phyloP scores from a whole-genome alignment of 2,329 filamentous ascomycete species.

The Colletotrichum endophyticum region DNA sequence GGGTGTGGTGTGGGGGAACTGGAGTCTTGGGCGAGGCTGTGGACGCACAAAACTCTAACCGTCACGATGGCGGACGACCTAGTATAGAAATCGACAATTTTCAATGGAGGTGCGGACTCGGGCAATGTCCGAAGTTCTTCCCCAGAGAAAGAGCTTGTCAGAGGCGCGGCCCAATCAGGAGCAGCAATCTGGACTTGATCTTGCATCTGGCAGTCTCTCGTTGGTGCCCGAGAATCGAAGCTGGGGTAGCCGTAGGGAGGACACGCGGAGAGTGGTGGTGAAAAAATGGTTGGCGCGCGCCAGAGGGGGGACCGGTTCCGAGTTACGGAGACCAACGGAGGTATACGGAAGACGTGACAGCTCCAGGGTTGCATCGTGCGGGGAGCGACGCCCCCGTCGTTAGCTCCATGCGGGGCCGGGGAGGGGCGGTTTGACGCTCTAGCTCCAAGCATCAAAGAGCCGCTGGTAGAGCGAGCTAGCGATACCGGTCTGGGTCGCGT shows the following conservation, averaged over 20 bases:
- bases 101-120: conserved; percentile 1
- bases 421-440: neutral
- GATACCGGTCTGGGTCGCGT: neutral
- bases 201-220: conserved; percentile 11
- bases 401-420: conserved; percentile 18
- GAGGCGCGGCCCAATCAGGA: neutral
- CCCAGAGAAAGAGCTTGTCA: neutral
- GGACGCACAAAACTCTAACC: conserved; percentile 14
- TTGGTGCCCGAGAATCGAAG: conserved; percentile 13
- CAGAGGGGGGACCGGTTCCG: neutral
- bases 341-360: conserved; percentile 14
- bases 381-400: conserved; percentile 6
- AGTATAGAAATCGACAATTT: neutral
- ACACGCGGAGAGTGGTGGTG: neutral
- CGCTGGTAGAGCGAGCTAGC: conserved; percentile 12
- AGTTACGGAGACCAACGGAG: conserved; percentile 16
- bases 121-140: conserved; percentile 14
- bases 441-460: conserved; percentile 7
- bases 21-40: neutral
- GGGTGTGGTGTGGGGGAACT: conserved; percentile 1
- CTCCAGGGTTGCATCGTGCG: conserved; percentile 15
- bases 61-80: neutral
- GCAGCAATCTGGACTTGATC: conserved; percentile 1
- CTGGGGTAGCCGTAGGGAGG: neutral
- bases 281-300: conserved; percentile 1